phyloP scores from a whole-genome alignment of 2,329 filamentous ascomycete genomes.

The Botrytis hyacinthi region DNA sequence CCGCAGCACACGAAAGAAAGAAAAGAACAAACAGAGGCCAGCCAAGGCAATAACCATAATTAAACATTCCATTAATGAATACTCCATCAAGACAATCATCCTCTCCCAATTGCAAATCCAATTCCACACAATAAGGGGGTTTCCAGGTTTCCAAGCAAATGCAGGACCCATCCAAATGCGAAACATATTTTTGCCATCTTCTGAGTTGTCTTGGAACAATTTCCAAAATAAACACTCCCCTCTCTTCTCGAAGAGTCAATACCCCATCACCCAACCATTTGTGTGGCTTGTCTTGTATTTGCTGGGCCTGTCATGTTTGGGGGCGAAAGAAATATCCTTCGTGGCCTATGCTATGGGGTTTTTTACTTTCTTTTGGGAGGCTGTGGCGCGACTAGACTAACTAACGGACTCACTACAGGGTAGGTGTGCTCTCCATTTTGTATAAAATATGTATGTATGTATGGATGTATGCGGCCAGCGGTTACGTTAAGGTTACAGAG shows the following conservation, averaged over 20 bases:
- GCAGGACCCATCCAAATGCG: neutral
- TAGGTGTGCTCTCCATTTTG: no score
- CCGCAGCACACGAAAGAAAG: neutral
- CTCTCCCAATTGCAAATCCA: no score
- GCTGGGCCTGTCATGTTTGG: neutral
- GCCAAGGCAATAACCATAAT: neutral
- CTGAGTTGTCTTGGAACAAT: slow-evolving; percentile 19
- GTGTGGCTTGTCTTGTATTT: slow-evolving; percentile 9
- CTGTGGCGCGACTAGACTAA: neutral
- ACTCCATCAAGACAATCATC: no score
- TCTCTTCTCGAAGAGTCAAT: neutral
- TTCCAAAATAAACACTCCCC: neutral
- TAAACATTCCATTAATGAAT: neutral
- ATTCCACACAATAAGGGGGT: neutral
- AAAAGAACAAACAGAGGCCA: neutral
- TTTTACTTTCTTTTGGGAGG: neutral
- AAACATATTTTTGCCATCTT: neutral
- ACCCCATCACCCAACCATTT: neutral
- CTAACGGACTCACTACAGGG: no score
- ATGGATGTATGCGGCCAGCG: slow-evolving; percentile 5
- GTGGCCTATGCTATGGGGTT: neutral
- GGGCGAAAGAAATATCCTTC: neutral
- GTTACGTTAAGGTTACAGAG: slow-evolving; percentile 6
- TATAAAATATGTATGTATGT: neutral
- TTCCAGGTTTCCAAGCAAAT: neutral